phyloP scores from a whole-genome alignment of 129 eudicot species.

The Escallonia herrerae region DNA sequence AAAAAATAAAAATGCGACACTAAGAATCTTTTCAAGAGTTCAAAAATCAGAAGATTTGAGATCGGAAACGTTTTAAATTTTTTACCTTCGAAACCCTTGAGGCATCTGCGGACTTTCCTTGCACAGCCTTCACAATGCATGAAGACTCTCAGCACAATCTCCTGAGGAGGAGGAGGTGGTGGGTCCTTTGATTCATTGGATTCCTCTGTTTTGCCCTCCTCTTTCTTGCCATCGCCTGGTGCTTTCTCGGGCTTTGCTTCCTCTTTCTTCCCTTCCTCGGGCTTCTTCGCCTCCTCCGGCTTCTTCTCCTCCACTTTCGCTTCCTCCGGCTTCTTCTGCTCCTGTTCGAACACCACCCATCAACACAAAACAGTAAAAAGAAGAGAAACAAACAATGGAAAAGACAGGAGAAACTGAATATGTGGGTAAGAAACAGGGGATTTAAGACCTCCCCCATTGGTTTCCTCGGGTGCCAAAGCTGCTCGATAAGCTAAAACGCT shows the following conservation, averaged over 20 bases:
- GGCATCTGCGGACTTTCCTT: conserved; percentile 50
- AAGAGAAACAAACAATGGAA: background rate
- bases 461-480: background rate
- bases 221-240: conserved; percentile 9
- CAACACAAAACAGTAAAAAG: background rate
- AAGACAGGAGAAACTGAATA: background rate
- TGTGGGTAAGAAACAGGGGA: background rate
- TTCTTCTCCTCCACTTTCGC: conserved; percentile 12
- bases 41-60: background rate
- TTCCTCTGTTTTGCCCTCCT: conserved; percentile 10
- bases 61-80: too few species aligned
- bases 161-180: conserved; percentile 40
- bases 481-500: too few species aligned
- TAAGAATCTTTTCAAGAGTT: background rate
- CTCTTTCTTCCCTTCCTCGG: conserved; percentile 20
- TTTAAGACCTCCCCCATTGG: conserved; percentile 15
- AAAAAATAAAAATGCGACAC: background rate
- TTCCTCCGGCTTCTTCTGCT: conserved; percentile 15
- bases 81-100: conserved; percentile 48
- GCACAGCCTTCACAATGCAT: conserved; percentile 84
- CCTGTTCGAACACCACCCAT: background rate
- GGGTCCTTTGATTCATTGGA: conserved; percentile 1
- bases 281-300: conserved; percentile 16
- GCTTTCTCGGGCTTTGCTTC: conserved; percentile 1
- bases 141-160: conserved; percentile 41